Evolutionary conservation across 176 grass and related monocot species (phyloP).

Genomic region (Oryza meridionalis): DNA sequence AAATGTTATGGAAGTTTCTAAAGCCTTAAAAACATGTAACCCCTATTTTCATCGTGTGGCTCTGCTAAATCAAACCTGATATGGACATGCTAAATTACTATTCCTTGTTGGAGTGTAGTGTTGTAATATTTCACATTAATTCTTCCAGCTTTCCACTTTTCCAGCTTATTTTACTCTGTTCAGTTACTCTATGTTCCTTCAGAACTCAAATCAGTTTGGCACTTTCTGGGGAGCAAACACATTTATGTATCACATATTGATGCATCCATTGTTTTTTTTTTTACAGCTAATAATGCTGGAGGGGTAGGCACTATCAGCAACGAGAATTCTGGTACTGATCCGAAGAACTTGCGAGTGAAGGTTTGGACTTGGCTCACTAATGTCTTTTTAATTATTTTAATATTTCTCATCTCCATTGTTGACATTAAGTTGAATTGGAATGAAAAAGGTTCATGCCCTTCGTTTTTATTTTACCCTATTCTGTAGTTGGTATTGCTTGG

Average conservation of each 20-base stretch:
- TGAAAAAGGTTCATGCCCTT: neutral
- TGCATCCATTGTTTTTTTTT: neutral
- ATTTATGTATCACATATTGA: slow-evolving; percentile 12
- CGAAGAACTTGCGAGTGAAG: slow-evolving; percentile 79
- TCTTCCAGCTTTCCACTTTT: slow-evolving; percentile 7
- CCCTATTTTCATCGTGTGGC: neutral
- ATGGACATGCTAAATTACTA: neutral
- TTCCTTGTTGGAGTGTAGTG: neutral
- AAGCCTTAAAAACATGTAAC: neutral
- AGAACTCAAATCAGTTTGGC: slow-evolving; percentile 8
- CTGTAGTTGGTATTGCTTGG: slow-evolving; percentile 83
- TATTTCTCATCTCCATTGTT: slow-evolving; percentile 20
- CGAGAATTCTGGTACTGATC: slow-evolving; percentile 51
- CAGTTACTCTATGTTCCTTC: neutral
- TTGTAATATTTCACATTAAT: neutral
- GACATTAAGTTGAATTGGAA: slow-evolving; percentile 19
- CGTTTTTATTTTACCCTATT: neutral
- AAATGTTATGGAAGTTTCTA: neutral
- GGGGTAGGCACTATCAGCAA: slow-evolving; percentile 48
- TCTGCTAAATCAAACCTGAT: neutral
- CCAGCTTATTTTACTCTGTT: neutral
- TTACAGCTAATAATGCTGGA: slow-evolving; percentile 63
- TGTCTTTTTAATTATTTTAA: neutral
- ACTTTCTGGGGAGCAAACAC: neutral
- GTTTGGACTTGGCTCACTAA: slow-evolving; percentile 26